phyloP scores from a whole-genome alignment of 768 basidiomycete genomes.

The Lentinula raphanica region DNA sequence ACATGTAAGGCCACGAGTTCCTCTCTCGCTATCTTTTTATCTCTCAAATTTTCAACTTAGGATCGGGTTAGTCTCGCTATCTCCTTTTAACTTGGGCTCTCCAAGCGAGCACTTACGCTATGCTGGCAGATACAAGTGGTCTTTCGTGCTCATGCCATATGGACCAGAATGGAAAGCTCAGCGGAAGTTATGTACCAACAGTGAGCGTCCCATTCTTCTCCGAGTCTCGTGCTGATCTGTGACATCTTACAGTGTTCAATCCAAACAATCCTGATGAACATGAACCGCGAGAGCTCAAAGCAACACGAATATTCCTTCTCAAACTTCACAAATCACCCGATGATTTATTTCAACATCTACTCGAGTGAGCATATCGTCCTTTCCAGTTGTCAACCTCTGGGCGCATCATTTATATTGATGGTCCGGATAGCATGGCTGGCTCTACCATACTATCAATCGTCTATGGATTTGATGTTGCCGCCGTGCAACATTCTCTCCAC shows the following conservation, averaged over 20 bases:
- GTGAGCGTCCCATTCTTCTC: conserved; percentile 20
- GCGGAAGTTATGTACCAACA: conserved; percentile 25
- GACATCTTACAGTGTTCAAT: conserved; percentile 28
- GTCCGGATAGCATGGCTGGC: conserved; percentile 23
- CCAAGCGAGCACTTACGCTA: no score
- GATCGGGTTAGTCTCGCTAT: background rate
- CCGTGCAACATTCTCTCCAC: conserved; percentile 27
- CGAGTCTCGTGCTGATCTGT: conserved; percentile 27
- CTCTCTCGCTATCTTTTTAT: background rate
- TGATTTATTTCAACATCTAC: background rate
- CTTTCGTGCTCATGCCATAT: conserved; percentile 22
- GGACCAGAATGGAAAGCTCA: conserved; percentile 28
- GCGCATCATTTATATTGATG: background rate
- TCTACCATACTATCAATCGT: conserved; percentile 28
- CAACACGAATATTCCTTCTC: background rate
- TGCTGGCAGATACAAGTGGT: conserved; percentile 18
- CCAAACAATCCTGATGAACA: background rate
- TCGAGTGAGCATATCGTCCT: background rate
- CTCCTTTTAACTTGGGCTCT: background rate
- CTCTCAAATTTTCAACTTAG: background rate
- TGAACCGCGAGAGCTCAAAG: background rate
- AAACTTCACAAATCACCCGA: background rate
- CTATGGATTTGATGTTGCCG: conserved; percentile 28
- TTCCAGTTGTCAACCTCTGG: background rate
- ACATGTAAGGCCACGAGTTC: background rate